These are phyloP conservation scores for Cyclotella baltica DNA, from an alignment of 108 stramenopile genomes.

Conservation along the genomic window DNA sequence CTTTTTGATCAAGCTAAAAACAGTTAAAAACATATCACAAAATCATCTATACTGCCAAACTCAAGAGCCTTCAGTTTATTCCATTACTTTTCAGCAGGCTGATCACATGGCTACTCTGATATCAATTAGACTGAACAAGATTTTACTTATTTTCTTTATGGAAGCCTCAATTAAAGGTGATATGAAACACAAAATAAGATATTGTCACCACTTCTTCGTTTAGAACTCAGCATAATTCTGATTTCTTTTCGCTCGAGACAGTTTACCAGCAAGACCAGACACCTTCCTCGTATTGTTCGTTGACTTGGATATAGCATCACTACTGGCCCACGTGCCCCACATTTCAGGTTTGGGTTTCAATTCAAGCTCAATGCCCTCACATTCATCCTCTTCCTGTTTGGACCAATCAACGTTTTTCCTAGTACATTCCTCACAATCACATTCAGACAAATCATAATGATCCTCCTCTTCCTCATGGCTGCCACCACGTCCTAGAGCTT, in stretches of 20 bases:
- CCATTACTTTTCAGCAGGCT: too few species aligned
- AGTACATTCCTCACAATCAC: not conserved
- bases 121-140: too few species aligned
- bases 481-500: not conserved
- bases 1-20: too few species aligned
- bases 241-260: slow-evolving; percentile 5
- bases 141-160: too few species aligned
- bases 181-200: not conserved
- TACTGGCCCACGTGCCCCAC: not conserved
- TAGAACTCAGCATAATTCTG: not conserved
- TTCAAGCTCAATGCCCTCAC: slow-evolving; percentile 13
- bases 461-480: not conserved
- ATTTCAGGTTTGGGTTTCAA: not conserved
- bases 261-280: slow-evolving; percentile 1
- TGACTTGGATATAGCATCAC: not conserved
- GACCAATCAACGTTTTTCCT: not conserved
- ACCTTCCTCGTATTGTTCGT: not conserved
- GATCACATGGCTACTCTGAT: too few species aligned
- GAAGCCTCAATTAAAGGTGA: too few species aligned
- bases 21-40: too few species aligned
- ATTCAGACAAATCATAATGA: slow-evolving; percentile 3
- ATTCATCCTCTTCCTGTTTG: not conserved
- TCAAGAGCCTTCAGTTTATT: too few species aligned
- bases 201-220: too few species aligned
- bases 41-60: too few species aligned